Base-by-base conservation (phyloP, 176 grass and related monocot genomes). In the Saccharum officinarum region DNA sequence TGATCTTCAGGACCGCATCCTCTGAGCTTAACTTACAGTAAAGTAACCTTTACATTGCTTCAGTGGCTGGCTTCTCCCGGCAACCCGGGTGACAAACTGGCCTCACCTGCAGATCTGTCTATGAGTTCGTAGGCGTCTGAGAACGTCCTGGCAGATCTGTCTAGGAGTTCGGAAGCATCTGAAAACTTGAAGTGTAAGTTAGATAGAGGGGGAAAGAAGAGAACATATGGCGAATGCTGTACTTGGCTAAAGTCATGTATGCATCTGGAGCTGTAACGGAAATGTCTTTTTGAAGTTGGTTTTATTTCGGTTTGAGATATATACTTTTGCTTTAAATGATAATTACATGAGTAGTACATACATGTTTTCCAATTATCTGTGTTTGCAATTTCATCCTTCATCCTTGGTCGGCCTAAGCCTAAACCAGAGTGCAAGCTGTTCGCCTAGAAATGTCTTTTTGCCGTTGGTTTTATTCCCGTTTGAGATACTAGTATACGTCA, bases 1-100 rank as follows among this genome's bases (percentile, higher is more conserved):
- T 37, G 96, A 98, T 79, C 88, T 98, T 88, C 95, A 98, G 67
- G 89, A 90, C 39, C 88, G 93, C 46, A 92, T 98, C 63, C 86
- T 98, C 81, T 98, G 68, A 98, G 78, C 28, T 69, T 41, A 37
- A 33, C 73, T 67, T 50, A 52, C 26, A 83, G 84, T 52, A 18
- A 13, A 89, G 63, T 50, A 65, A 72, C 77, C 34, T 22, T 60
- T 13, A 67, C 23, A 50, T 64, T 36, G 71, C 65, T 80, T 83
- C 69, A 1, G 62, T 16, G 75, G 46, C 13, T n/a, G 7, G 77
- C 62, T 73, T 85, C 39, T 22, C 36, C 68, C 15, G 12, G 47
- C 16, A 61, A 79, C 79, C 30, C 31, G 41, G 41, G 33, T 74
- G 60, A 64, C 37, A 54, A 71, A 41, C 20, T 64, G 49, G 10